These are phyloP conservation scores for Penicillium psychrosexuale DNA, from an alignment of 2,329 filamentous ascomycete species.

Conservation along the genomic window DNA sequence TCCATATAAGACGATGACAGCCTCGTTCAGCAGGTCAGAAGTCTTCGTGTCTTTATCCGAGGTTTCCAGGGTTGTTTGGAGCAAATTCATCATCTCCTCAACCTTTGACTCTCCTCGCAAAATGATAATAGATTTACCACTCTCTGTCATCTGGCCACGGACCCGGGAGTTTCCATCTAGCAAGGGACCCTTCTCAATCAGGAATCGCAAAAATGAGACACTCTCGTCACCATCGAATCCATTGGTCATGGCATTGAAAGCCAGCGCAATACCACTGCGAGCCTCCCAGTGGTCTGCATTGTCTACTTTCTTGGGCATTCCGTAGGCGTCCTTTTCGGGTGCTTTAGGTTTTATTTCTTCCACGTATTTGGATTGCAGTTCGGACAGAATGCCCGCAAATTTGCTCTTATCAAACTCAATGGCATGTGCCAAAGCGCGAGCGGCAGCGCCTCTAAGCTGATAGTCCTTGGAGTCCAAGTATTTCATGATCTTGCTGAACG, in stretches of 20 bases:
- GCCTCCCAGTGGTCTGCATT: constrained; percentile 86
- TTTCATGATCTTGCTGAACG: constrained; percentile 66
- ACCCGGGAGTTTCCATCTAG: constrained; percentile 76
- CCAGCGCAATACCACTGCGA: constrained; percentile 81
- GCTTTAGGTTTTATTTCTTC: constrained; percentile 78
- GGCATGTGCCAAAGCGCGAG: constrained; percentile 74
- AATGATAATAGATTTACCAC: constrained; percentile 76
- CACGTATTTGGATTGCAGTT: constrained; percentile 68
- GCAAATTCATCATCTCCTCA: constrained; percentile 86
- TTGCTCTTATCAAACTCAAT: constrained; percentile 59
- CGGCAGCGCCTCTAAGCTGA: constrained; percentile 78
- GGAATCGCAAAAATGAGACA: constrained; percentile 74
- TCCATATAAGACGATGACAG: constrained; percentile 95
- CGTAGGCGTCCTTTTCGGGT: constrained; percentile 84
- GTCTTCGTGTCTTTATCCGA: constrained; percentile 77
- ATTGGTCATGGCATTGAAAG: constrained; percentile 76
- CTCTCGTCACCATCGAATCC: constrained; percentile 67
- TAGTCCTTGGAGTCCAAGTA: constrained; percentile 78
- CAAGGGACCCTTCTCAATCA: constrained; percentile 83
- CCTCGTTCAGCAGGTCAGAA: constrained; percentile 89
- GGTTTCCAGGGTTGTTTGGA: constrained; percentile 82
- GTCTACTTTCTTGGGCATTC: constrained; percentile 89
- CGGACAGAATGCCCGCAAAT: constrained; percentile 61
- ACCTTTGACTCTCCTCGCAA: constrained; percentile 77
- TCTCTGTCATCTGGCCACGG: constrained; percentile 85